phyloP scores from a whole-genome alignment of 176 grass and related monocot species.

The Elaeis guineensis region DNA sequence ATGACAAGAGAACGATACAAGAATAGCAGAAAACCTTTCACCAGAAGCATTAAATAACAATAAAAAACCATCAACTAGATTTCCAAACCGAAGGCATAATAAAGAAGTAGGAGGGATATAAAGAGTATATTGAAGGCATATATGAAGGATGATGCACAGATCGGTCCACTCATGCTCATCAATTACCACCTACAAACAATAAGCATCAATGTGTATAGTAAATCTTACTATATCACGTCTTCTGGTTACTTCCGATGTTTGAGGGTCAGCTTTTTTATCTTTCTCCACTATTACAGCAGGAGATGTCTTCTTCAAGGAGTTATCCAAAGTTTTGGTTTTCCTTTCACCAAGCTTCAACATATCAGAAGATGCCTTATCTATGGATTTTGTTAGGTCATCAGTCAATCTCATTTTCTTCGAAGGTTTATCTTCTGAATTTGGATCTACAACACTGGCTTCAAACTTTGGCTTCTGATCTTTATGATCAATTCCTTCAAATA shows the following conservation, averaged over 20 bases:
- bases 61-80: no score
- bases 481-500: no score
- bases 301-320: neutral
- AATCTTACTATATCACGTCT: constrained; percentile 13
- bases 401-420: constrained; percentile 36
- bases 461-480: constrained; percentile 2
- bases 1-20: no score
- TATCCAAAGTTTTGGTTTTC: neutral
- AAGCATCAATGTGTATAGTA: neutral
- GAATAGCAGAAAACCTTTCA: no score
- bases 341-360: constrained; percentile 1
- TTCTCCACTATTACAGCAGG: neutral
- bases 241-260: constrained; percentile 13
- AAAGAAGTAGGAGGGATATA: no score
- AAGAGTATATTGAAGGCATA: no score
- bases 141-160: no score
- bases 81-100: no score
- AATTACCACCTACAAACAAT: no score
- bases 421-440: constrained; percentile 10
- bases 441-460: neutral
- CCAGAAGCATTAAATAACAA: no score
- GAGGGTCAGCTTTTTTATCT: constrained; percentile 2
- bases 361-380: neutral
- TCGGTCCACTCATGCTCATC: no score
- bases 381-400: constrained; percentile 1